Evolutionary conservation across 768 basidiomycete genomes (phyloP).

Genomic region (Amanita subjunquillea): DNA sequence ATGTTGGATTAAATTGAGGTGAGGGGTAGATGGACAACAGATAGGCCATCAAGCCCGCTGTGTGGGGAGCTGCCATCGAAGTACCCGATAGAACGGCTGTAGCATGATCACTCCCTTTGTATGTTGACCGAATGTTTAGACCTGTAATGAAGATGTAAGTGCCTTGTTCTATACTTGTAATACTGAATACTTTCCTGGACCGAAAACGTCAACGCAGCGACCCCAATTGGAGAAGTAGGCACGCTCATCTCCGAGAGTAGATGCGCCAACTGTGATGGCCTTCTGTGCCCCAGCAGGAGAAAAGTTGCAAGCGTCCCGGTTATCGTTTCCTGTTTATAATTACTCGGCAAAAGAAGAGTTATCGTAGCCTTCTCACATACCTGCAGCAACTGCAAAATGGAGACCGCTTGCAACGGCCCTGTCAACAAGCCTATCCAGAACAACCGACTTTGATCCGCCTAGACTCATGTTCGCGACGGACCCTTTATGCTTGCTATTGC

Average conservation of each 20-base stretch:
- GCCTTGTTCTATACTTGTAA: background rate
- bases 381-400: conserved; percentile 96
- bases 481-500: conserved; percentile 81
- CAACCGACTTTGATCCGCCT: conserved; percentile 85
- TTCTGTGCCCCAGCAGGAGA: conserved; percentile 87
- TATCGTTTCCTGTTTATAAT: conserved; percentile 53
- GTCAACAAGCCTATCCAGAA: conserved; percentile 81
- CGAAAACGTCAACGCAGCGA: conserved; percentile 86
- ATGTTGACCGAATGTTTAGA: conserved; percentile 86
- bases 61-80: conserved; percentile 93
- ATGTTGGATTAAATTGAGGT: conserved; percentile 42
- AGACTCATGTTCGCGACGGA: conserved; percentile 97
- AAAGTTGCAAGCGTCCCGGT: conserved; percentile 84
- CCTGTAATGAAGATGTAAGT: conserved; percentile 21
- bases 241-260: conserved; percentile 69
- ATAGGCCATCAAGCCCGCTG: conserved; percentile 85
- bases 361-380: conserved; percentile 27
- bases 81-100: conserved; percentile 78
- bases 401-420: conserved; percentile 74
- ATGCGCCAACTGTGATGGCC: conserved; percentile 92
- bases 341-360: background rate
- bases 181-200: conserved; percentile 43
- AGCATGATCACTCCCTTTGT: conserved; percentile 52
- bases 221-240: conserved; percentile 94
- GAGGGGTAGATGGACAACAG: conserved; percentile 82